Base-by-base conservation (phyloP, 495 filamentous ascomycete genomes). In the Margaritispora aquatica region DNA sequence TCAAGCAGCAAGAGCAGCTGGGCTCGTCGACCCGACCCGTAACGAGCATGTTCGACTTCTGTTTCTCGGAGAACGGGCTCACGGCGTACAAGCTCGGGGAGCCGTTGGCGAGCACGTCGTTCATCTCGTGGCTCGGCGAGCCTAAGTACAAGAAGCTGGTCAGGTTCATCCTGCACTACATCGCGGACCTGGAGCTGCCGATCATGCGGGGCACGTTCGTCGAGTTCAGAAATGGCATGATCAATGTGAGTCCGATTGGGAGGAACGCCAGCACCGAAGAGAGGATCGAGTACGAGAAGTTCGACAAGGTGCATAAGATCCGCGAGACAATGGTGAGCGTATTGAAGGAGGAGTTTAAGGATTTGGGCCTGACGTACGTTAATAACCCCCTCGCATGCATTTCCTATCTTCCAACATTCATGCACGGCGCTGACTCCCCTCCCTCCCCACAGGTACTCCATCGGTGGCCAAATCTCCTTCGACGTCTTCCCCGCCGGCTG, bases 221-320 rank as follows among this genome's bases (percentile, higher is more conserved):
- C 59, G 94, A 98, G 78, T 98, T 96, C 79, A 82, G 89, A 59
- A 96, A 93, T 69, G 94, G 94, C 71, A 97, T 97, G 94, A 83
- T 98, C 72, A 98, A 98, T 64, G 77, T 98, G 63, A 88, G 83
- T 36, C 94, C 94, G 44, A 81, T 97, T 65, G 94, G 94, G n/a
- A 81, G 94, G 54, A 96, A 96, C 64, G 94, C 94, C 20, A 88
- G 79, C 62, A 68, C 75, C n/a, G 71, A 84, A 65, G 93, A 98
- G 77, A 80, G 94, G 21, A 73, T 84, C 58, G 91, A 88, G 49
- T 98, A 85, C 66, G 75, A 94, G 69, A 74, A 73, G 65, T 97
- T 83, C 66, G 94, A 98, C 71, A 76, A 83, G 65, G 77, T 83
- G 67, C 80, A 90, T 71, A 83, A 87, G 51, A 78, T 97, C 54